Evolutionary conservation across 225 moss, liverwort and hornwort species (phyloP).

Genomic region (Pseudoscleropodium purum): DNA sequence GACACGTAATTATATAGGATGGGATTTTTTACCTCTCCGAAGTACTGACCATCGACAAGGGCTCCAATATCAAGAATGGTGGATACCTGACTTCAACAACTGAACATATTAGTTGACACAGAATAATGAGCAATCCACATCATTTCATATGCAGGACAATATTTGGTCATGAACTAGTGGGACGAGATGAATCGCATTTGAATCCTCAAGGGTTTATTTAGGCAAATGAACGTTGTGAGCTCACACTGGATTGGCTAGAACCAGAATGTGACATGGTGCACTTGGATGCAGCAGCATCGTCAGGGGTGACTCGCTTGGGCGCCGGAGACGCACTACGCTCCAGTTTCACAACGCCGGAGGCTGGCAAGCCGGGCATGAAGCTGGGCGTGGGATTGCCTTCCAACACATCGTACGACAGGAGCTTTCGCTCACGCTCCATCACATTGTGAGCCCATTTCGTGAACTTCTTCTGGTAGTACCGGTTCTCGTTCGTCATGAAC

Average conservation of each 20-base stretch:
- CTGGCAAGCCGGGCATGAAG: conserved; percentile 48
- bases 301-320: conserved; percentile 20
- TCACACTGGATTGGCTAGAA: conserved; percentile 15
- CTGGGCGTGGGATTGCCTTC: conserved; percentile 33
- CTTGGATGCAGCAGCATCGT: conserved; percentile 12
- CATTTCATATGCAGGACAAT: neutral
- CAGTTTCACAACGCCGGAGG: conserved; percentile 25
- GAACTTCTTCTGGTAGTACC: conserved; percentile 62
- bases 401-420: conserved; percentile 47
- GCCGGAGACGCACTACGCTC: conserved; percentile 23
- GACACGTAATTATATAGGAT: neutral
- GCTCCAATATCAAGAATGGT: conserved; percentile 78
- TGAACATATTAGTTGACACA: neutral
- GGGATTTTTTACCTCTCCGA: conserved; percentile 57
- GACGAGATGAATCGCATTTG: neutral
- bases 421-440: conserved; percentile 52
- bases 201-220: neutral
- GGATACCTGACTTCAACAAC: conserved; percentile 26
- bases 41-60: conserved; percentile 61
- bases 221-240: neutral
- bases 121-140: neutral
- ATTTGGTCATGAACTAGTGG: neutral
- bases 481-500: conserved; percentile 48
- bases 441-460: conserved; percentile 68
- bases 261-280: conserved; percentile 1